Conservation (phyloP, 441 rosid genomes). For the Erodium trifolium region DNA sequence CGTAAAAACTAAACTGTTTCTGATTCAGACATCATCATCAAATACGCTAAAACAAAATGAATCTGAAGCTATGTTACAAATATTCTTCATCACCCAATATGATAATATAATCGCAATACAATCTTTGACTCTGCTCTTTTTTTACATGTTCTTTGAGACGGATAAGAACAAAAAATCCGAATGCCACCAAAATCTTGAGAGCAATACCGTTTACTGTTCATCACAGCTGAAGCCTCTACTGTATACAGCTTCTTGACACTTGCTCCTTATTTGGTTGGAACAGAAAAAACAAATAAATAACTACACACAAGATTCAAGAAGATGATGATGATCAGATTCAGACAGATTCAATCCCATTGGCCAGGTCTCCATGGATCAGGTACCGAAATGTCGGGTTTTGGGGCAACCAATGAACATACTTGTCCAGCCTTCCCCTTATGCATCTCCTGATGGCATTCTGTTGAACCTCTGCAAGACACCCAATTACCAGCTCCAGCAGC, state of each 20-base stretch:
- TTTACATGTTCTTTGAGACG: background rate
- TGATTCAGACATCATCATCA: too few relatives aligned
- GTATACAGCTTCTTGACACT: background rate
- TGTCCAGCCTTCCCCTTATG: slow-evolving; percentile 39
- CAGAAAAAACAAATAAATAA: background rate
- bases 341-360: background rate
- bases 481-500: slow-evolving; percentile 31
- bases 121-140: background rate
- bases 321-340: background rate
- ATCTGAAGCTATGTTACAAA: too few relatives aligned
- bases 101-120: background rate
- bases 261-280: background rate
- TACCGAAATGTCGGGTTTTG: slow-evolving; percentile 57
- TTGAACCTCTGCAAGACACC: slow-evolving; percentile 36
- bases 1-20: too few relatives aligned
- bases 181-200: background rate
- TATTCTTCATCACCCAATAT: too few relatives aligned
- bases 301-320: background rate
- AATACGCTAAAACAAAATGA: too few relatives aligned
- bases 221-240: background rate
- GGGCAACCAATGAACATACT: slow-evolving; percentile 46
- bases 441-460: slow-evolving; percentile 38
- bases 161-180: background rate
- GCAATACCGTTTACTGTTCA: background rate
- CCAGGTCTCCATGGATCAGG: slow-evolving; percentile 32